Conservation (phyloP, 2,329 filamentous ascomycete species). For the Myriosclerotinia scirpicola region DNA sequence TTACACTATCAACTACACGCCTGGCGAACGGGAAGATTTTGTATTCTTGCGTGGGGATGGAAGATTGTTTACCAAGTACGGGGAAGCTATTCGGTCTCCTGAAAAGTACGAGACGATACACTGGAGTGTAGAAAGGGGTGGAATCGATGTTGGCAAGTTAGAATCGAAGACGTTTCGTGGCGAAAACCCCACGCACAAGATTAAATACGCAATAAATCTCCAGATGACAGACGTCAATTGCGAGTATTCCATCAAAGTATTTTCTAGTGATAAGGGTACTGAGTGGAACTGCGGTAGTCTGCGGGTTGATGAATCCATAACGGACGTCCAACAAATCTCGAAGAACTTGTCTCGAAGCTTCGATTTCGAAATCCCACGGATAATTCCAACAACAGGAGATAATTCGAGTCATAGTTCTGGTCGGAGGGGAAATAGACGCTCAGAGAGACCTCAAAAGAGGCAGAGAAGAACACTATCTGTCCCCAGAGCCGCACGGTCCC, state of each 20-base stretch:
- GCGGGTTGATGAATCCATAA: background rate
- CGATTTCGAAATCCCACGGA: background rate
- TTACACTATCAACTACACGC: background rate
- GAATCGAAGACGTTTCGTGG: background rate
- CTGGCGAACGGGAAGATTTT: background rate
- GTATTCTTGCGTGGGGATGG: background rate
- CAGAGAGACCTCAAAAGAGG: background rate
- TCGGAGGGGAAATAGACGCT: background rate
- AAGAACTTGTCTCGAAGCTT: conserved; percentile 9
- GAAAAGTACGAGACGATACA: background rate
- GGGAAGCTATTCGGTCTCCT: background rate
- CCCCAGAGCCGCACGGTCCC: no score
- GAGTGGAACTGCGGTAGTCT: background rate
- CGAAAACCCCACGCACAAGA: background rate
- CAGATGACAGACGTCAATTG: background rate
- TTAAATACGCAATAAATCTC: background rate
- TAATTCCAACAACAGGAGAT: background rate
- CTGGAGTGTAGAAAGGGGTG: background rate
- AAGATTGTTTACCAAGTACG: background rate
- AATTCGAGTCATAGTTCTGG: background rate
- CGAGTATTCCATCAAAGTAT: background rate
- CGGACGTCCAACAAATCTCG: conserved; percentile 4
- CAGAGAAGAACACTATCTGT: background rate
- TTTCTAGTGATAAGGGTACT: background rate
- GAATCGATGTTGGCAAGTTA: background rate